Conservation (phyloP, 2,329 filamentous ascomycete genomes). For the Dactylellina sp. region DNA sequence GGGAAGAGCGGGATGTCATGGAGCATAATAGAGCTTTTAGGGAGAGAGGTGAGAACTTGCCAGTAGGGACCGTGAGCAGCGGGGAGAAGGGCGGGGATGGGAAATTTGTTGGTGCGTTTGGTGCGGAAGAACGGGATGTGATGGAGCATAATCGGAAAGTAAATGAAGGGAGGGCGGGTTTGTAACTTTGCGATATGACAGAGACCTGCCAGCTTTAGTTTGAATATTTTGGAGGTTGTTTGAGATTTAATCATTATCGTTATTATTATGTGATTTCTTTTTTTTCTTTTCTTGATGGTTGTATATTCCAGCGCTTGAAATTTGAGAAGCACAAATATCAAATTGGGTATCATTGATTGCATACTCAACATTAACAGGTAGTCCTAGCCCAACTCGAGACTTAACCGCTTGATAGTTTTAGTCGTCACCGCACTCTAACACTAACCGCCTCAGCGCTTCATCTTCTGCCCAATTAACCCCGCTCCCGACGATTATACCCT, state of each 20-base stretch:
- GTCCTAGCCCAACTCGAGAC: not conserved
- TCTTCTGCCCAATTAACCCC: constrained; percentile 84
- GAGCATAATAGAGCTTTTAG: constrained; percentile 50
- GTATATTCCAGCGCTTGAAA: no score
- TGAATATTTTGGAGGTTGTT: not conserved
- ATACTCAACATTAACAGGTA: not conserved
- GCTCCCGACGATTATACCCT: constrained; percentile 81
- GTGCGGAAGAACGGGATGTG: constrained; percentile 39
- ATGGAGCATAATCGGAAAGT: constrained; percentile 42
- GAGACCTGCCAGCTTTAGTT: no score
- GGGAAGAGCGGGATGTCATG: constrained; percentile 43
- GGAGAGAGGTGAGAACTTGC: constrained; percentile 17
- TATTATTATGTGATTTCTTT: constrained; percentile 6
- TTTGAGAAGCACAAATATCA: not conserved
- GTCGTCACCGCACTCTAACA: constrained; percentile 69
- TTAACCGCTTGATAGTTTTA: constrained; percentile 2
- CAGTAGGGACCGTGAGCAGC: not conserved
- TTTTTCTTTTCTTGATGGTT: no score
- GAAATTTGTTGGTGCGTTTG: constrained; percentile 13
- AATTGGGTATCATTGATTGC: constrained; percentile 27
- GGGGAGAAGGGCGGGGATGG: not conserved
- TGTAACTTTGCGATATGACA: no score
- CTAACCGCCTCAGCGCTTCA: constrained; percentile 74
- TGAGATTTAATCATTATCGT: no score
- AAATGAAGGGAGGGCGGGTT: constrained; percentile 5